phyloP scores from a whole-genome alignment of 2,329 filamentous ascomycete genomes.

The Mycogone perniciosa region DNA sequence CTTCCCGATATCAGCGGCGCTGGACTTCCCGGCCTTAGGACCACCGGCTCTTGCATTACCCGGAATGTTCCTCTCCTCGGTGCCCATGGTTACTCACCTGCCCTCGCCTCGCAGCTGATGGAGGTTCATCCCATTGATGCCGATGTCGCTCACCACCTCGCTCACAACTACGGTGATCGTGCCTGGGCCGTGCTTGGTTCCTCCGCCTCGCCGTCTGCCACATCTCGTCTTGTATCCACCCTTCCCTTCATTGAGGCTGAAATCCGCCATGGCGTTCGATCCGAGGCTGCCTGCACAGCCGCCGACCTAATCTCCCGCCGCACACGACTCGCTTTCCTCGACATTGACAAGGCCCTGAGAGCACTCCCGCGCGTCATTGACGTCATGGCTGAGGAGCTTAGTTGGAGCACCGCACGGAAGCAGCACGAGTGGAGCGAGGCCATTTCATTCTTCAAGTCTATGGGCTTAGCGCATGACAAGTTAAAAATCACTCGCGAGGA shows the following conservation, averaged over 20 bases:
- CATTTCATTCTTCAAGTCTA: constrained; percentile 37
- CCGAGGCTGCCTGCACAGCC: constrained; percentile 67
- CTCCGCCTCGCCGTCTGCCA: constrained; percentile 39
- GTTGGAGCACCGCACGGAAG: constrained; percentile 56
- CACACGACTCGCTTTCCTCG: constrained; percentile 68
- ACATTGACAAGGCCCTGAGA: constrained; percentile 63
- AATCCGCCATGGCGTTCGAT: constrained; percentile 62
- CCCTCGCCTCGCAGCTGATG: constrained; percentile 28
- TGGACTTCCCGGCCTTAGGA: constrained; percentile 37
- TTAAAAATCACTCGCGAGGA: constrained; percentile 17
- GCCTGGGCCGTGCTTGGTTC: constrained; percentile 63
- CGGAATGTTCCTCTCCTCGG: constrained; percentile 67
- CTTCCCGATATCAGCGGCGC: constrained; percentile 63
- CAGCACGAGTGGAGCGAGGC: constrained; percentile 50
- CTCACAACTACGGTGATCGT: constrained; percentile 43
- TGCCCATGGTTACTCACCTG: constrained; percentile 59
- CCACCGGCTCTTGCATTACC: constrained; percentile 69
- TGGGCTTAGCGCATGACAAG: constrained; percentile 34
- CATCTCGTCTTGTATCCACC: constrained; percentile 54
- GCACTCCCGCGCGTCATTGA: constrained; percentile 65
- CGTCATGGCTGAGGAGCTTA: constrained; percentile 62
- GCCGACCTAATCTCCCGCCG: constrained; percentile 65
- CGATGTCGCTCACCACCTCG: constrained; percentile 37
- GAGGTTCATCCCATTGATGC: constrained; percentile 32
- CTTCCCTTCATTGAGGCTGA: constrained; percentile 72